Evolutionary conservation across 2,329 filamentous ascomycete genomes (phyloP).

Genomic region (Penicillium verrucosum): DNA sequence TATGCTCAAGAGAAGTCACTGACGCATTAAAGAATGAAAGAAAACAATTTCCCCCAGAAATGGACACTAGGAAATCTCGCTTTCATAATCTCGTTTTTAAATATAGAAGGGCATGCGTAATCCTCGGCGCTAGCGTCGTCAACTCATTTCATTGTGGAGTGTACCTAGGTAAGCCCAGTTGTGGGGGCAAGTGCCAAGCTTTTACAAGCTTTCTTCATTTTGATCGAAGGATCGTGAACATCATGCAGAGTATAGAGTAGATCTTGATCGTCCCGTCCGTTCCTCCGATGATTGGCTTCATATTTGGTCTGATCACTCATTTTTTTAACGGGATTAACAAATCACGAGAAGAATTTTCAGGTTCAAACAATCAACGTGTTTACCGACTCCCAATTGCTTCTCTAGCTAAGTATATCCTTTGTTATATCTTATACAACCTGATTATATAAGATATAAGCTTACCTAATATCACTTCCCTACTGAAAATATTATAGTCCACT

Average conservation of each 20-base stretch:
- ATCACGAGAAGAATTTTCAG: neutral
- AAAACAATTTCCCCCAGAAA: neutral
- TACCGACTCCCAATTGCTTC: no score
- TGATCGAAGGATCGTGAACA: neutral
- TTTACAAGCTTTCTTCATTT: slow-evolving; percentile 17
- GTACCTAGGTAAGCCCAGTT: neutral
- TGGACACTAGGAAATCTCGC: neutral
- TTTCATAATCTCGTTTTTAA: slow-evolving; percentile 3
- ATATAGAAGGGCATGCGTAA: slow-evolving; percentile 22
- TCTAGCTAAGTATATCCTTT: no score
- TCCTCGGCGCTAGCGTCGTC: slow-evolving; percentile 25
- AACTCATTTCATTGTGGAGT: slow-evolving; percentile 17
- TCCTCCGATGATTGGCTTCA: neutral
- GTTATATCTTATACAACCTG: no score
- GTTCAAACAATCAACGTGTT: no score
- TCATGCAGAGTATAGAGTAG: neutral
- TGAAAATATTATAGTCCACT: no score
- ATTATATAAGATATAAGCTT: no score
- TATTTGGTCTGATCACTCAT: neutral
- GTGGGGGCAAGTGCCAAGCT: slow-evolving; percentile 15
- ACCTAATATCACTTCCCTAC: no score
- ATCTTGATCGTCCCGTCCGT: neutral
- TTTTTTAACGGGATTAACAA: neutral
- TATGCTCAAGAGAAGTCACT: neutral
- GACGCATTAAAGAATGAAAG: neutral